Base-by-base conservation (phyloP, 805 yeast genomes). In the Ogataea nonfermentans region DNA sequence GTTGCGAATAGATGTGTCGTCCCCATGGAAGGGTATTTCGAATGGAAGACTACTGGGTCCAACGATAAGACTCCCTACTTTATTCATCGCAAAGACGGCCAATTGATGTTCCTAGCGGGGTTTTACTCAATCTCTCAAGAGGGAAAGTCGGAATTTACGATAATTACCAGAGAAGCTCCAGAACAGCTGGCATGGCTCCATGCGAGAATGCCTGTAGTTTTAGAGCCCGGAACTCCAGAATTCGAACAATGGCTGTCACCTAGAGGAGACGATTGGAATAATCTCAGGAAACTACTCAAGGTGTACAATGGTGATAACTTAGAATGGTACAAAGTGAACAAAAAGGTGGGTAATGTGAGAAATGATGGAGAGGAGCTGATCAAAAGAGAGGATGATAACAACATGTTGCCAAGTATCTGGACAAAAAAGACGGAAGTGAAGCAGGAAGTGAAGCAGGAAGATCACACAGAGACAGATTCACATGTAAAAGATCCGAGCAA, bases 11-110 rank as follows among this genome's bases (percentile, higher is more conserved):
- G 96, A 26, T 89, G 96, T 57, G 79, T 82, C 1, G 76, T 88
- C 0, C 91, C 95, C 0, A 72, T 85, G 27, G 74, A 76, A 52
- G 96, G 96, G 0, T 90, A 90, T 59, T 90, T 76, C 55, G 97
- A 90, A 61, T 90, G 97, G 96, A 49, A 52, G 16, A 36, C 53
- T 12, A 45, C 55, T 2, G 61, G 56, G 19, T 46, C 52, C 22
- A 64, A 59, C 29, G 66, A 65, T 8, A 82, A 78, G 53, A 57
- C 59, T 0, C 96, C 96, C 0, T 77, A 81, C 56, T 90, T 66
- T 53, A 70, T 89, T 12, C 74, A 70, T 24, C 68, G 83, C 23
- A 70, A 68, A 29, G 76, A 73, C 40, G 60, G 63, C 0, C 64
- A 74, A 6, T 48, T 89, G 29, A 62, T 84, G 60, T 85, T 74